phyloP scores from a whole-genome alignment of 192 early-diverging fungal species.

The Rhizoclosmatium sp. region DNA sequence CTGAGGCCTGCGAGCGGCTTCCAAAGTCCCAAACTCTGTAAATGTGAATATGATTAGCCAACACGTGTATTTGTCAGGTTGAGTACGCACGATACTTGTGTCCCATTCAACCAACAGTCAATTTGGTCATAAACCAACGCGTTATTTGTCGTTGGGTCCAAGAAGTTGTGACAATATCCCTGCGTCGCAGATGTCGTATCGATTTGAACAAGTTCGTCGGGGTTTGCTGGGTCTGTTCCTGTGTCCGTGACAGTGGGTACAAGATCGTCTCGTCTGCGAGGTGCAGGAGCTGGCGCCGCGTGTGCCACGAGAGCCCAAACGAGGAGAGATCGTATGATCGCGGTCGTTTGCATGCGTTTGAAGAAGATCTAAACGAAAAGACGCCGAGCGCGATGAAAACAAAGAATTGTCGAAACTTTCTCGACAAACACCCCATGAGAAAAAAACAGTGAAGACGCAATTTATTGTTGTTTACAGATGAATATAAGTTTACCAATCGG shows the following conservation, averaged over 20 bases:
- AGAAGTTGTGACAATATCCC: conserved; percentile 29
- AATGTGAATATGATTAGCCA: neutral
- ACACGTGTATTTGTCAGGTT: neutral
- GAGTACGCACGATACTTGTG: conserved; percentile 15
- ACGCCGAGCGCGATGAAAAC: neutral
- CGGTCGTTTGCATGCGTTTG: too few species aligned
- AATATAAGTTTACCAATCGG: conserved; percentile 26
- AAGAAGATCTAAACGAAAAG: too few species aligned
- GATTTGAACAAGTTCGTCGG: too few species aligned
- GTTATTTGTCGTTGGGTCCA: neutral
- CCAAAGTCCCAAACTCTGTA: conserved; percentile 38
- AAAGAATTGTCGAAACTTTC: conserved; percentile 7
- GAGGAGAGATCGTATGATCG: neutral
- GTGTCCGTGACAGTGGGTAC: too few species aligned
- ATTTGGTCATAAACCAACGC: conserved; percentile 14
- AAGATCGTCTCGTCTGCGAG: too few species aligned
- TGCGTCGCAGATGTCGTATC: too few species aligned
- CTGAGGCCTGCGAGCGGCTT: neutral
- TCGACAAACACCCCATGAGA: neutral
- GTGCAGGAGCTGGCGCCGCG: neutral
- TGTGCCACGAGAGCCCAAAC: neutral
- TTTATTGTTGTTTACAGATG: neutral
- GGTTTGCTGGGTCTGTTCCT: too few species aligned
- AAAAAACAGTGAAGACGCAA: neutral
- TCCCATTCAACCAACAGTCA: neutral